Percentiles rank a stretch among this genome's conserved stretches.
Evolutionary conservation across 306 rosid species (phyloP).

Genomic region (Cucurbita pepo): DNA sequence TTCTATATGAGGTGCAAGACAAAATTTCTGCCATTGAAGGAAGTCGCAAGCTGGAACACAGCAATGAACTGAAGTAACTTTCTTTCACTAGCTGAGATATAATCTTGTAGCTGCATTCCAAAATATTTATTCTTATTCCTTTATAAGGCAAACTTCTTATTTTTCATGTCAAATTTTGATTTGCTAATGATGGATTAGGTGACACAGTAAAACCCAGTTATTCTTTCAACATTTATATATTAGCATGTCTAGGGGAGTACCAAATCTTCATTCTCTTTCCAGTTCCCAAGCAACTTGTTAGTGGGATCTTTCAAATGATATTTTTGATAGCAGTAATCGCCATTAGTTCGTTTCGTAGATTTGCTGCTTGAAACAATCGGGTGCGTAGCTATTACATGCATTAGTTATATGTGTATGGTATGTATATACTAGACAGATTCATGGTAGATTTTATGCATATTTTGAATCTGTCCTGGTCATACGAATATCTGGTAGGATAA

Average conservation of each 20-base stretch:
- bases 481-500: not conserved
- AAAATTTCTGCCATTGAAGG: slow-evolving; percentile 80
- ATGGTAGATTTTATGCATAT: not conserved
- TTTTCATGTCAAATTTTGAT: not conserved
- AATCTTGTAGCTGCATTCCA: not conserved
- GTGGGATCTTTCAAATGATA: not conserved
- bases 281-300: not conserved
- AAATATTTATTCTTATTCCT: not conserved
- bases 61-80: slow-evolving; percentile 59
- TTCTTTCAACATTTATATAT: not conserved
- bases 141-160: not conserved
- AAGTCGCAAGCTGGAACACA: slow-evolving; percentile 83
- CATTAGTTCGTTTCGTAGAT: not conserved
- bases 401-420: not conserved
- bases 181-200: not conserved
- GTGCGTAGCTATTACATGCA: not conserved
- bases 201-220: not conserved
- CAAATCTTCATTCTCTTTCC: not conserved
- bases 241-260: not conserved
- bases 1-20: slow-evolving; percentile 63
- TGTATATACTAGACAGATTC: not conserved
- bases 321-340: not conserved
- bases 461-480: not conserved
- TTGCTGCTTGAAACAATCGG: not conserved
- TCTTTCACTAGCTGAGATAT: not conserved